phyloP scores from a whole-genome alignment of 176 grass and related monocot species.

The Aechmea fasciata region DNA sequence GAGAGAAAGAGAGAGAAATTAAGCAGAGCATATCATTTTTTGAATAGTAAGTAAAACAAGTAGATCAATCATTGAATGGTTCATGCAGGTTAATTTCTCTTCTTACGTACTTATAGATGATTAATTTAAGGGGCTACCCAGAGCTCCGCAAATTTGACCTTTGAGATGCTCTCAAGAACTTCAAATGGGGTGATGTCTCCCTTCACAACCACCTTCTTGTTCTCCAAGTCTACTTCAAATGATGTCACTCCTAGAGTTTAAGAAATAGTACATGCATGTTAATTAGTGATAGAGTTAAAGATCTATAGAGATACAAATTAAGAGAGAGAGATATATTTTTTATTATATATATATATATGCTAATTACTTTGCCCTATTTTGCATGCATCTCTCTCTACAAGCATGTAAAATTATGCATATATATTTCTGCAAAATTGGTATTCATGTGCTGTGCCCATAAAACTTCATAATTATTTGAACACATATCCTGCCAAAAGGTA shows the following conservation, averaged over 20 bases:
- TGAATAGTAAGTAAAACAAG: no score
- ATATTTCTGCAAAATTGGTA: no score
- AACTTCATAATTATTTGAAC: no score
- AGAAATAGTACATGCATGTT: neutral
- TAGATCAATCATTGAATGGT: no score
- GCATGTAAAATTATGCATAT: no score
- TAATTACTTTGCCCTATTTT: no score
- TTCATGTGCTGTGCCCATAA: no score
- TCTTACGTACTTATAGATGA: neutral
- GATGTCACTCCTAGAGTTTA: slow-evolving; percentile 55
- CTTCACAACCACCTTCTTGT: slow-evolving; percentile 76
- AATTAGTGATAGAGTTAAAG: neutral
- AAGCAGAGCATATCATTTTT: no score
- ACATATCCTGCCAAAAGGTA: no score
- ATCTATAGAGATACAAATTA: no score
- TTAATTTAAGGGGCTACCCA: slow-evolving; percentile 37
- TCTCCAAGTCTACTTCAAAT: slow-evolving; percentile 87
- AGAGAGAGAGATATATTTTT: neutral
- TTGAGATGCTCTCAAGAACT: slow-evolving; percentile 73
- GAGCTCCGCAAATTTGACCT: slow-evolving; percentile 79
- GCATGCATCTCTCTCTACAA: no score
- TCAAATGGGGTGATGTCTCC: slow-evolving; percentile 94
- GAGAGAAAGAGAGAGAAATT: no score
- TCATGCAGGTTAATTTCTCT: neutral
- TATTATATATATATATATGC: neutral